Percentiles rank a stretch among this genome's conserved stretches.
phyloP scores from a whole-genome alignment of 148 eudicot species.

The Chenopodium suecicum region DNA sequence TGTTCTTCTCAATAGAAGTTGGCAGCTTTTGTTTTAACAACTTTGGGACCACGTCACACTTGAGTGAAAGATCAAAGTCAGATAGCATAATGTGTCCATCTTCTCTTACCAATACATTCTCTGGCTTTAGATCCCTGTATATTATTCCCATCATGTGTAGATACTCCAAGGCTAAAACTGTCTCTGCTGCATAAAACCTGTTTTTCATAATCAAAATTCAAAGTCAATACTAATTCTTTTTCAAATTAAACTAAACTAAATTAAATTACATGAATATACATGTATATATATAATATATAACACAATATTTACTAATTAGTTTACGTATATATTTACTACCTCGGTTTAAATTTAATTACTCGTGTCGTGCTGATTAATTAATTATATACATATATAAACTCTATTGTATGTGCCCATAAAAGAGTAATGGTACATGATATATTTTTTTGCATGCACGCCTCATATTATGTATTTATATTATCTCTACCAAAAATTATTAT shows the following conservation, averaged over 20 bases:
- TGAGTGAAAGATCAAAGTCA: conserved; percentile 70
- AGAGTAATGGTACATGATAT: not conserved
- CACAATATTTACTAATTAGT: too few relatives aligned
- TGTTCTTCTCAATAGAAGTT: conserved; percentile 10
- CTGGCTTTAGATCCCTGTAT: conserved; percentile 73
- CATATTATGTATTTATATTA: not conserved
- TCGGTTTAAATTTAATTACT: too few relatives aligned
- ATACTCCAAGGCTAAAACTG: conserved; percentile 66
- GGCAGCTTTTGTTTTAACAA: conserved; percentile 38
- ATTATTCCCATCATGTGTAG: conserved; percentile 84
- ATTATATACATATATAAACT: too few relatives aligned
- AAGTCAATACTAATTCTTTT: too few relatives aligned
- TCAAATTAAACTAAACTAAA: too few relatives aligned
- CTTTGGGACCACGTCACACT: conserved; percentile 66
- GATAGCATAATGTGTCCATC: conserved; percentile 87
- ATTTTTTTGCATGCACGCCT: not conserved
- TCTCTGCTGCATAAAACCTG: conserved; percentile 77
- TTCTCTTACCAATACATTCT: conserved; percentile 69
- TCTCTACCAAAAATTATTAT: not conserved
- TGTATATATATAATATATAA: too few relatives aligned
- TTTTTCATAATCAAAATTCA: not conserved
- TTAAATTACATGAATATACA: too few relatives aligned
- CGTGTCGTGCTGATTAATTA: too few relatives aligned
- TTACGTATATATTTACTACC: too few relatives aligned
- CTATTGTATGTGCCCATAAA: too few relatives aligned